A percentile compares a stretch with the other conserved stretches of the same genome.
phyloP scores from a whole-genome alignment of 2,329 filamentous ascomycete species.

The Aspergillus tanneri region DNA sequence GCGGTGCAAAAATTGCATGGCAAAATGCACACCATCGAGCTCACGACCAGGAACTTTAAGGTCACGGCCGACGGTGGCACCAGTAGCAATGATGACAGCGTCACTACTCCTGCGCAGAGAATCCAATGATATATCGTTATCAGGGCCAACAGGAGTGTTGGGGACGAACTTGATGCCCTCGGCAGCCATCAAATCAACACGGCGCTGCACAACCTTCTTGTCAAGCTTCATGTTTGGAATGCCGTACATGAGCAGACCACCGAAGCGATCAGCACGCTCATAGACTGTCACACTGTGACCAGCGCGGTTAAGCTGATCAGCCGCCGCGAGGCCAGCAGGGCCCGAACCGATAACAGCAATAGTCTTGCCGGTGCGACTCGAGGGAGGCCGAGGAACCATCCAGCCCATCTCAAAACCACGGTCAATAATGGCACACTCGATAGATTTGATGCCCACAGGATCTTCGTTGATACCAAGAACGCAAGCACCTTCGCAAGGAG shows the following conservation, averaged over 20 bases:
- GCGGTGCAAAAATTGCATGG: slow-evolving; percentile 95
- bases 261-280: slow-evolving; percentile 85
- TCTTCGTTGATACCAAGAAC: slow-evolving; percentile 96
- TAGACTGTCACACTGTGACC: slow-evolving; percentile 88
- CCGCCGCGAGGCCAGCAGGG: slow-evolving; percentile 82
- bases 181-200: slow-evolving; percentile 89
- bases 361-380: slow-evolving; percentile 80
- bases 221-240: slow-evolving; percentile 99
- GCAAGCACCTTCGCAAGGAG: slow-evolving; percentile 93
- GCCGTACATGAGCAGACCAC: slow-evolving; percentile 95
- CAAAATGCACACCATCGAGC: slow-evolving; percentile 87
- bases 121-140: slow-evolving; percentile 64
- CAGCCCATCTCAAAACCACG: slow-evolving; percentile 97
- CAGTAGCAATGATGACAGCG: slow-evolving; percentile 86
- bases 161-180: slow-evolving; percentile 85
- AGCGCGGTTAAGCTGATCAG: slow-evolving; percentile 91
- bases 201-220: slow-evolving; percentile 93
- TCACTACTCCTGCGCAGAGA: slow-evolving; percentile 73
- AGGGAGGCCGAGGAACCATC: slow-evolving; percentile 82
- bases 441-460: slow-evolving; percentile 96
- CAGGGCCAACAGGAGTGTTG: slow-evolving; percentile 73
- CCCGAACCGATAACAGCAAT: slow-evolving; percentile 89
- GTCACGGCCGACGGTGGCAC: slow-evolving; percentile 89
- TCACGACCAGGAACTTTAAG: slow-evolving; percentile 86
- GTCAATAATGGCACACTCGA: slow-evolving; percentile 97